Evolutionary conservation across 1,284 basidiomycete species (phyloP).

Genomic region (Cutaneotrichosporon sp.): DNA sequence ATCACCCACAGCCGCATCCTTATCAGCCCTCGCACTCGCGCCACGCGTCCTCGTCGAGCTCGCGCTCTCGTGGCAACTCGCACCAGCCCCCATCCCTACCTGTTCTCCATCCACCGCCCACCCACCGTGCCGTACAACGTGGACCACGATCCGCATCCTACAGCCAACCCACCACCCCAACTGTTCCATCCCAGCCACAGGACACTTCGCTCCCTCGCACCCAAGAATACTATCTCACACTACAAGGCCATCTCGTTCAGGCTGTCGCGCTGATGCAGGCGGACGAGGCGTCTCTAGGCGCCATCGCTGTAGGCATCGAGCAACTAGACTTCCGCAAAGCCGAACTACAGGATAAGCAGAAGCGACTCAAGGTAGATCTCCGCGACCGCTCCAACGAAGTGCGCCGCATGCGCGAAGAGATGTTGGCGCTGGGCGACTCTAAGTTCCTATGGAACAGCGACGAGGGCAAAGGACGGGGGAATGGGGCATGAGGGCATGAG

Average conservation of each 20-base stretch:
- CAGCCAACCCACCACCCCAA: neutral
- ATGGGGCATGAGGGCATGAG: neutral
- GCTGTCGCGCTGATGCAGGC: neutral
- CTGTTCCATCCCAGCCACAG: neutral
- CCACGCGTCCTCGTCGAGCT: neutral
- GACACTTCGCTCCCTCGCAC: neutral
- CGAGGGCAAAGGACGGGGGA: neutral
- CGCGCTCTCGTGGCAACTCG: neutral
- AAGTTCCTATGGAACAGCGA: neutral
- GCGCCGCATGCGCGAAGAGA: slow-evolving; percentile 5
- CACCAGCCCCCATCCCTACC: neutral
- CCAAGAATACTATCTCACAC: slow-evolving; percentile 1
- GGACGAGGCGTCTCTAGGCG: neutral
- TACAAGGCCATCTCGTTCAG: neutral
- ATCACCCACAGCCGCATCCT: neutral
- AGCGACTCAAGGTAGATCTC: slow-evolving; percentile 2
- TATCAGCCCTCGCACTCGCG: neutral
- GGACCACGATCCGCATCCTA: neutral
- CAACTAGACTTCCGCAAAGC: slow-evolving; percentile 3
- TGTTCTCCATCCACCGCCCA: neutral
- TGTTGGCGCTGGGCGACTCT: neutral
- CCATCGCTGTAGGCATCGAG: neutral
- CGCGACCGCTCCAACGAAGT: slow-evolving; percentile 5
- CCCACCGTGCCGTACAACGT: neutral
- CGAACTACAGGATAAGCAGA: neutral